Evolutionary conservation across 2,329 filamentous ascomycete species (phyloP), one percentile per base, ranked within the genome.

Genomic region (Simplicillium aogashimaense): DNA sequence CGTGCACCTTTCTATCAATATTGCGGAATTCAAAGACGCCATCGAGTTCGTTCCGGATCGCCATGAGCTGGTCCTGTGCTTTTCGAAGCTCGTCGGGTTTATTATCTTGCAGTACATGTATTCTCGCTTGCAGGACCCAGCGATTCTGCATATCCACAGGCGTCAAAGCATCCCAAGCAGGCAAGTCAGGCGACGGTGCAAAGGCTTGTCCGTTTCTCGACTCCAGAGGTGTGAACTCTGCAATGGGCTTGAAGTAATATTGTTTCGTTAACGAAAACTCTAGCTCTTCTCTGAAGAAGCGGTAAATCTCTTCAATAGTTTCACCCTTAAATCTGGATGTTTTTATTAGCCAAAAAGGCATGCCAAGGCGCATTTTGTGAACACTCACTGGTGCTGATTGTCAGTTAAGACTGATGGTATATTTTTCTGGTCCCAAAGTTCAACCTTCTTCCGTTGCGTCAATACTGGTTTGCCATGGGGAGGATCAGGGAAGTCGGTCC

Each of bases 401-500:
- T 74, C 70, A 15, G 56, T 54, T 53, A 81, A 51, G 7, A 74
- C 52, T 3, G 60, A 60, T 3, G 64, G 62, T 7, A 80, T 51
- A 36, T 65, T 67, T 38, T 56, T 65, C 47, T 73, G 69, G 1
- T 69, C 64, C 49, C 68, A 66, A n/a, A 78, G 67, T 47, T 78
- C 74, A 7, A 76, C 61, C 54, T 70, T 72, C 50, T 72, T 75
- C 31, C 74, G 64, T 51, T 75, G 68, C 9, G 64, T 70, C 29
- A 76, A 54, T 37, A 61, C 29, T 10, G 69, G 63, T n/a, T 64
- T 60, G 11, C 61, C 62, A 17, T 63, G 63, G 2, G 67, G 60
- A 13, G 76, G 75, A 45, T 81, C 77, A 1, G 78, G 77, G 35
- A 80, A 64, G 47, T 81, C 77, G 6, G 63, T 69, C 74, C 75